Evolutionary conservation across 164 flowering plant genomes (phyloP).

Genomic region (Annona cherimola): DNA sequence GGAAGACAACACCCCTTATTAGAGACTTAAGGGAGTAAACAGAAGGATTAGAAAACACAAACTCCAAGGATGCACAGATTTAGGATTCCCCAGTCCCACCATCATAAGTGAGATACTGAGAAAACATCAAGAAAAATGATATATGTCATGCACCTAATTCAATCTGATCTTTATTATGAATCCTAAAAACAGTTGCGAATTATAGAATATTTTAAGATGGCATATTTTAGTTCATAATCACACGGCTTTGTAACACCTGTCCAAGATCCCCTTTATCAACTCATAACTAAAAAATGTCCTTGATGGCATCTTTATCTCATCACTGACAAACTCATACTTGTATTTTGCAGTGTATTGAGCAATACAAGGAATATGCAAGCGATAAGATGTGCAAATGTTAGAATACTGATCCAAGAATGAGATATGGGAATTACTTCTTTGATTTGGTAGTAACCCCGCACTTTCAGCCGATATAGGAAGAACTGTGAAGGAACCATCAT

Average conservation of each 20-base stretch:
- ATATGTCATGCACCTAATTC: too few species aligned
- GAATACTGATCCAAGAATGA: background rate
- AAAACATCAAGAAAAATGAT: background rate
- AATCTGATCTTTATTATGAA: too few species aligned
- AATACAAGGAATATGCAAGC: background rate
- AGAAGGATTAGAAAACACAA: too few species aligned
- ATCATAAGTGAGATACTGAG: background rate
- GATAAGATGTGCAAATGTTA: background rate
- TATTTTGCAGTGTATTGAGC: background rate
- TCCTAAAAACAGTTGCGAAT: too few species aligned
- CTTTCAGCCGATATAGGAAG: constrained; percentile 90
- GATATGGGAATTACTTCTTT: constrained; percentile 36
- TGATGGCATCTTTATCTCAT: background rate
- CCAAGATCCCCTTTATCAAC: background rate
- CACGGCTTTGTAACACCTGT: background rate
- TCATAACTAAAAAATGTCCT: background rate
- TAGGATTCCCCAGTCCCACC: background rate
- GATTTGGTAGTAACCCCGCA: constrained; percentile 58
- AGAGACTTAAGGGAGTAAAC: too few species aligned
- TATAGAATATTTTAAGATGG: too few species aligned
- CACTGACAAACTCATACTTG: background rate
- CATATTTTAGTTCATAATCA: background rate
- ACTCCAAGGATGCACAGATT: background rate
- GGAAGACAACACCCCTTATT: too few species aligned
- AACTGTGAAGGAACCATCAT: constrained; percentile 39